These are phyloP conservation scores for Sodiomyces alkalinus DNA, from an alignment of 2,329 filamentous ascomycete genomes.

Conservation along the genomic window DNA sequence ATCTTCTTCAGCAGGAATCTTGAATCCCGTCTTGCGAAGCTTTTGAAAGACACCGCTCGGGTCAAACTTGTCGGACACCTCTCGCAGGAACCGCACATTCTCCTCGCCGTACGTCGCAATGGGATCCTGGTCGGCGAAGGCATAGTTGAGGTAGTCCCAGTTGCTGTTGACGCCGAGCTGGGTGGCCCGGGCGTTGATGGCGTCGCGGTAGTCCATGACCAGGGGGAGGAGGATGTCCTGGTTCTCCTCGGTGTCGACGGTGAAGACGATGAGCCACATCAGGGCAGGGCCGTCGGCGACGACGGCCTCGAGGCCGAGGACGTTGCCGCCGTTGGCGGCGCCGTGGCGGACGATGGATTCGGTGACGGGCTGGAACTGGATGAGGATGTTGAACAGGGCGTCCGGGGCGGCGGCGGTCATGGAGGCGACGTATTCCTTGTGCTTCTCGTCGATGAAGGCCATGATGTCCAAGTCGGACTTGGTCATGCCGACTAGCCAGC, in stretches of 20 bases:
- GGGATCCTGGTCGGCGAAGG: constrained; percentile 20
- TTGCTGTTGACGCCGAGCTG: constrained; percentile 15
- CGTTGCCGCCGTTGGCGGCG: constrained; percentile 13
- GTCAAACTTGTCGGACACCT: constrained; percentile 17
- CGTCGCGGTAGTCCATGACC: constrained; percentile 11
- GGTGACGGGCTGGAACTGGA: constrained; percentile 18
- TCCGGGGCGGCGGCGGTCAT: constrained; percentile 13
- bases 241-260: constrained; percentile 20
- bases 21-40: constrained; percentile 15
- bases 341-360: constrained; percentile 12
- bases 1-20: constrained; percentile 9
- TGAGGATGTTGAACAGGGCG: constrained; percentile 12
- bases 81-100: constrained; percentile 16
- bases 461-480: constrained; percentile 14
- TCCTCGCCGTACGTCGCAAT: constrained; percentile 20
- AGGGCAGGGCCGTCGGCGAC: constrained; percentile 19
- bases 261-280: constrained; percentile 21
- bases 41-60: constrained; percentile 18
- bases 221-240: constrained; percentile 16
- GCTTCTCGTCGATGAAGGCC: constrained; percentile 15
- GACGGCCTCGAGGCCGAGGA: constrained; percentile 16
- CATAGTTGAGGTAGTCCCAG: constrained; percentile 29
- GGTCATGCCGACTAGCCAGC: constrained; percentile 18
- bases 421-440: constrained; percentile 12
- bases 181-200: constrained; percentile 13